Evolutionary conservation across 2,329 filamentous ascomycete genomes (phyloP).

Genomic region (Talaromyces islandicus): DNA sequence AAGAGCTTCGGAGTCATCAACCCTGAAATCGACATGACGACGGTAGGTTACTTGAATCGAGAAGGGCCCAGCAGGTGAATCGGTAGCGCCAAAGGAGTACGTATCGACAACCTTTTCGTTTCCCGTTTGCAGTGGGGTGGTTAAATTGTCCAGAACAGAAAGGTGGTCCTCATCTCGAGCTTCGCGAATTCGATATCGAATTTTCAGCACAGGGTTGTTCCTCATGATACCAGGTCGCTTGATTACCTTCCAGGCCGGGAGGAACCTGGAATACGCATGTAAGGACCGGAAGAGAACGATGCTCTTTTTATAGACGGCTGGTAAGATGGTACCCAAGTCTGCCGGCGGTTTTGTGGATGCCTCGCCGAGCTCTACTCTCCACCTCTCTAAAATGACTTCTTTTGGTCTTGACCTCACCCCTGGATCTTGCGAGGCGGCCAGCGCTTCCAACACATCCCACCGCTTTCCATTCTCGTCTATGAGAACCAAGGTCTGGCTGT

Average conservation of each 20-base stretch:
- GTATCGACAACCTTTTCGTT: constrained; percentile 62
- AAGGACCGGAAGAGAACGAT: constrained; percentile 91
- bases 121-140: constrained; percentile 62
- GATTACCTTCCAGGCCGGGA: constrained; percentile 82
- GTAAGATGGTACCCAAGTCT: constrained; percentile 57
- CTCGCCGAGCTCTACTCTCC: constrained; percentile 76
- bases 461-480: constrained; percentile 84
- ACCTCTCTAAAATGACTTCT: constrained; percentile 83
- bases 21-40: constrained; percentile 80
- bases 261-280: constrained; percentile 71
- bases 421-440: constrained; percentile 57
- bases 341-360: constrained; percentile 48
- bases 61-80: constrained; percentile 80
- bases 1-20: constrained; percentile 85
- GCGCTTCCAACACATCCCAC: constrained; percentile 83
- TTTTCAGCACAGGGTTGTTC: constrained; percentile 57
- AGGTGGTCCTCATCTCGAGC: constrained; percentile 47
- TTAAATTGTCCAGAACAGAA: constrained; percentile 61
- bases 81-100: constrained; percentile 75
- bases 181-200: constrained; percentile 73
- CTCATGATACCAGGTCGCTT: constrained; percentile 67
- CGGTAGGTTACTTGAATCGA: constrained; percentile 78
- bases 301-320: constrained; percentile 93
- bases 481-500: constrained; percentile 80
- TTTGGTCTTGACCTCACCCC: constrained; percentile 47